Base-by-base conservation (phyloP, 179 eudicot species). In the Pouteria campechiana region DNA sequence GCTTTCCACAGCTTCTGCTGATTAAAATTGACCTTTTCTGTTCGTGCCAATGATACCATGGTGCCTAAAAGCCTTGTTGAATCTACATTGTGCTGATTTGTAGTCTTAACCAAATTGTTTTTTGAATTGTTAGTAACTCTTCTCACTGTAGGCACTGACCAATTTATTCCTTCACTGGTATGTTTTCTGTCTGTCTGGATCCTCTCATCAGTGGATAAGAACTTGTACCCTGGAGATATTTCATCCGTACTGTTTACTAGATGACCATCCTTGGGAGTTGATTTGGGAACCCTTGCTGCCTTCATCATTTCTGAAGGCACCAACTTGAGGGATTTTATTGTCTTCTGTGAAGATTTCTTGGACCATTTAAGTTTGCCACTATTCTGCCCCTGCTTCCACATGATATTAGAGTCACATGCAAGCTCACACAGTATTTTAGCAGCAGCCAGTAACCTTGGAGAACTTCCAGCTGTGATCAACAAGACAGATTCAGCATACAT, bases 341-440 rank as follows among this genome's bases (percentile, higher is more conserved):
- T 39, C 45, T 78, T 83, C 44, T 61, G 85, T n/a, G 74, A 68
- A 17, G 87, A 71, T 53, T 52, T 75, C 56, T 82, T 79, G 7
- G 75, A 68, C 77, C 75, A 76, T 58, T 68, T 76, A 21, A 64
- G 13, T 6, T 55, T 43, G 28, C 54, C 69, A n/a, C n/a, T n/a
- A 32, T 34, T 46, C 2, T 47, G 42, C 57, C 56, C 47, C 27
- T 58, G 70, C 46, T 67, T 69, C 3, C 23, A 50, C n/a, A n/a
- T n/a, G n/a, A n/a, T n/a, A n/a, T n/a, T n/a, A 25, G 53, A 54
- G 30, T 46, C 36, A 20, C 55, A 48, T 36, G 89, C 75, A 60
- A 90, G 72, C 45, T 75, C 75, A 49, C 65, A 68, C 11, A 90
- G 70, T 14, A 80, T 79, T 46, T 68, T 80, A 51, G 96, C 98